A percentile compares a stretch with the other conserved stretches of the same genome.
Evolutionary conservation across 2,329 filamentous ascomycete genomes (phyloP).

Genomic region (Colletotrichum orchidophilum): DNA sequence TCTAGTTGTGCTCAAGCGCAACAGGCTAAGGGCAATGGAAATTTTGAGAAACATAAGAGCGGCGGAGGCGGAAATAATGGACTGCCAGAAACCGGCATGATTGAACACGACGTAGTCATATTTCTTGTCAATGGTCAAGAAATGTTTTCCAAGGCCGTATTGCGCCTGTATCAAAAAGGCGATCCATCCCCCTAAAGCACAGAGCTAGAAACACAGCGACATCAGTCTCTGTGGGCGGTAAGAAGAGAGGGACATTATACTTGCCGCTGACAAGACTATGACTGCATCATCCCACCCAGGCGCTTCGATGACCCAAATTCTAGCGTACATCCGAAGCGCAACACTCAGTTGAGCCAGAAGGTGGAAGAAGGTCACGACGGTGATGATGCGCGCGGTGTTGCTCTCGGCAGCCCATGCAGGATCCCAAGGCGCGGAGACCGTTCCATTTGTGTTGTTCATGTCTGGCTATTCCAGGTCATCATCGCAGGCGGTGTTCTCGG

Average conservation of each 20-base stretch:
- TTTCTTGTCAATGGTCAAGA: slow-evolving; percentile 42
- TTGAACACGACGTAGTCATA: slow-evolving; percentile 45
- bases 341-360: neutral
- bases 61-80: slow-evolving; percentile 51
- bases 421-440: neutral
- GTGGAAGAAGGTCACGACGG: slow-evolving; percentile 30
- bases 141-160: slow-evolving; percentile 58
- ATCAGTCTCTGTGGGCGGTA: neutral
- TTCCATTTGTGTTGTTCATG: slow-evolving; percentile 10
- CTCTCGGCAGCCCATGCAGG: slow-evolving; percentile 38
- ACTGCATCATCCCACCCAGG: slow-evolving; percentile 23
- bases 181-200: slow-evolving; percentile 41
- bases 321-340: slow-evolving; percentile 1
- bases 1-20: slow-evolving; percentile 34
- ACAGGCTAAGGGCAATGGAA: slow-evolving; percentile 36
- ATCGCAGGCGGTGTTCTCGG: neutral
- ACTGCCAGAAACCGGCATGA: slow-evolving; percentile 55
- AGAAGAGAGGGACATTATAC: neutral
- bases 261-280: slow-evolving; percentile 39
- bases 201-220: slow-evolving; percentile 35
- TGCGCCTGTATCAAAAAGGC: slow-evolving; percentile 53
- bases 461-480: slow-evolving; percentile 4
- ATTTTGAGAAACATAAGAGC: slow-evolving; percentile 36
- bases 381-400: slow-evolving; percentile 37
- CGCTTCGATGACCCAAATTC: slow-evolving; percentile 7